Evolutionary conservation across 441 rosid species (phyloP), one percentile per base, ranked within the genome.

Genomic region (Capsella rubella): DNA sequence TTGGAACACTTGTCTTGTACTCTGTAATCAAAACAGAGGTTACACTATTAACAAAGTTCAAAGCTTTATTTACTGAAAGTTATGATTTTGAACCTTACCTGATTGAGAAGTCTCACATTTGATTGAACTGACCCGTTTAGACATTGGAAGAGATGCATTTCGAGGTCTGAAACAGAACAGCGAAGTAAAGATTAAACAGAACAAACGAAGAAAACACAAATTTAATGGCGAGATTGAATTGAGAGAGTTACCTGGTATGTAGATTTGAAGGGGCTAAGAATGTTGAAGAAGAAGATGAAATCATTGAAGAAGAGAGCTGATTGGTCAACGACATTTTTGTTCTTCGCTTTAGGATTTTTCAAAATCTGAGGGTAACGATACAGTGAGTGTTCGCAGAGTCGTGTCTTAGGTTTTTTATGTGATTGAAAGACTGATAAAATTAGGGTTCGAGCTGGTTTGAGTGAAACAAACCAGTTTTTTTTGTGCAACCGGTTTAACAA

Each of bases 1-100:
- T 81, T 54, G 89, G 84, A 18, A 94, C 97, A 47, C 81, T 84
- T 4, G 97, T 95, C 82, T 76, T 90, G 87, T 85, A 90, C 49
- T 83, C 97, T 90, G 83, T 28, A 40, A 56, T 15, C 8, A 53
- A 52, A 63, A 65, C 29, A 49, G 53, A 14, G 53, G 3, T 49
- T 18, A 8, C 5, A 4, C 53, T 1, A 49, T 49, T 18, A 49
- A 13, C 13, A 49, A 49, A 49, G 53, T 4, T 18, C 10, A 2
- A 8, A 49, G 25, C 18, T 49, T 49, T 32, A 1, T 34, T 49
- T 4, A 16, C 12, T 47, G 0, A 5, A 47, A 16, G 12, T 49
- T 49, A 18, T 25, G 28, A 18, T 9, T 49, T 49, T 39, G 42
- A 10, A 77, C 87, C 74, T 83, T 82, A 32, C 87, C 88, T 62